These are phyloP conservation scores for Chrysochromulina parva DNA, from an alignment of 78 protist species.

Conservation along the genomic window DNA sequence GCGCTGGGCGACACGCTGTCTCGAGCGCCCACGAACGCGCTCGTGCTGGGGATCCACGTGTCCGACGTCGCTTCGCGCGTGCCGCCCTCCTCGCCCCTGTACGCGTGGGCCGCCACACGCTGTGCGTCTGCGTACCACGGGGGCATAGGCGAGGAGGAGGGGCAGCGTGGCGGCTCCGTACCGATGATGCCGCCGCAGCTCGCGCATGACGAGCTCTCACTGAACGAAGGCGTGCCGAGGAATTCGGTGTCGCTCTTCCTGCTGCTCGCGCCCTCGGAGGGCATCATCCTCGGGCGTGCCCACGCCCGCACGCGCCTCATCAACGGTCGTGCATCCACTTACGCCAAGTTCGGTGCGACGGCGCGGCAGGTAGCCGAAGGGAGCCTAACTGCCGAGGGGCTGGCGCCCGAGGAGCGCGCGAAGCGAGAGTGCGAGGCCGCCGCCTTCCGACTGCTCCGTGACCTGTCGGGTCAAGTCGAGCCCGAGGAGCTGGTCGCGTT, in stretches of 20 bases:
- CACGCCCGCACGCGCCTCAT: constrained; percentile 17
- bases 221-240: not conserved
- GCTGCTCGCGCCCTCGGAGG: not conserved
- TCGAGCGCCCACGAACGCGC: not conserved
- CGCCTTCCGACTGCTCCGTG: not conserved
- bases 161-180: constrained; percentile 20
- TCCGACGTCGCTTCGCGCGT: constrained; percentile 39
- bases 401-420: no score
- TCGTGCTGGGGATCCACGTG: constrained; percentile 33
- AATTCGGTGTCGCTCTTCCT: constrained; percentile 31
- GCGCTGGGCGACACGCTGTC: constrained; percentile 21
- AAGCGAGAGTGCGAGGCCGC: no score
- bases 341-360: not conserved
- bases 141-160: not conserved
- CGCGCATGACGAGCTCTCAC: constrained; percentile 28
- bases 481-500: constrained; percentile 46
- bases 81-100: not conserved
- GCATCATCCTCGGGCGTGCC: not conserved
- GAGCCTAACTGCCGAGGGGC: no score
- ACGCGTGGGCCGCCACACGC: not conserved
- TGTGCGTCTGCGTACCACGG: constrained; percentile 30
- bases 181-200: constrained; percentile 46
- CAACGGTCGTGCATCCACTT: constrained; percentile 20
- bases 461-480: not conserved
- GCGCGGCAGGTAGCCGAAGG: not conserved